Evolutionary conservation across 768 basidiomycete genomes (phyloP).

Genomic region (Trametes cinnabarina): DNA sequence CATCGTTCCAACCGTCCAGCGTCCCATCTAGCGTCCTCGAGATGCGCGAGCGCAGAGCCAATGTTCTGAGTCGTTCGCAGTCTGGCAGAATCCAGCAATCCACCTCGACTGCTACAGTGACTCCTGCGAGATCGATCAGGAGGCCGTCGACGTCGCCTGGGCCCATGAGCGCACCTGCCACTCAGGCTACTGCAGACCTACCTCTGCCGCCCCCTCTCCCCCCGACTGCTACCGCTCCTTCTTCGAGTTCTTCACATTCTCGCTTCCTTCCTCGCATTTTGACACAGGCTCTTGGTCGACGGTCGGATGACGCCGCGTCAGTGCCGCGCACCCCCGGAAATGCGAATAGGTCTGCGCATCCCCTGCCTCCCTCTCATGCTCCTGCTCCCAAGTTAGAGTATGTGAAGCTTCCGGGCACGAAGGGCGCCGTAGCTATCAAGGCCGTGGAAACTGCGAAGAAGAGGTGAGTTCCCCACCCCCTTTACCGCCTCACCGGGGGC

Average conservation of each 20-base stretch:
- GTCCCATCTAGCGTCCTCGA: slow-evolving; percentile 9
- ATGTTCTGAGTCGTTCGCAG: slow-evolving; percentile 22
- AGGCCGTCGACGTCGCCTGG: slow-evolving; percentile 39
- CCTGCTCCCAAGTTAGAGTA: slow-evolving; percentile 87
- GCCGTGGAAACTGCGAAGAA: slow-evolving; percentile 88
- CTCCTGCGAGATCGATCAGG: slow-evolving; percentile 11
- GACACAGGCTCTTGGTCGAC: slow-evolving; percentile 59
- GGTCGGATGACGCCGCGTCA: slow-evolving; percentile 54
- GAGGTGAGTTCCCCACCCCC: slow-evolving; percentile 48
- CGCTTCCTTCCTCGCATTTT: slow-evolving; percentile 74
- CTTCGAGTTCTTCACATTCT: slow-evolving; percentile 39
- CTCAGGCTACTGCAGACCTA: slow-evolving; percentile 11
- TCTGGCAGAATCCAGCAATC: slow-evolving; percentile 19
- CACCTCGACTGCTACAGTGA: slow-evolving; percentile 9
- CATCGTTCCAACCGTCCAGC: background rate
- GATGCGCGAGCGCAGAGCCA: slow-evolving; percentile 15
- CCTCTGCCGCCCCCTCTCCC: slow-evolving; percentile 31
- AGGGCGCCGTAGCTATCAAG: slow-evolving; percentile 78
- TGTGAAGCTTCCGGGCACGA: slow-evolving; percentile 89
- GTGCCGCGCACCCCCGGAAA: slow-evolving; percentile 38
- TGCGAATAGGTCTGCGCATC: slow-evolving; percentile 23
- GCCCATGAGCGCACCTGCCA: slow-evolving; percentile 11
- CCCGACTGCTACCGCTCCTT: slow-evolving; percentile 31
- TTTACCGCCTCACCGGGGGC: background rate
- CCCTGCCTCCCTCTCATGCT: slow-evolving; percentile 43